phyloP scores from a whole-genome alignment of 2,329 filamentous ascomycete genomes.

The Ophiobolus disseminans region DNA sequence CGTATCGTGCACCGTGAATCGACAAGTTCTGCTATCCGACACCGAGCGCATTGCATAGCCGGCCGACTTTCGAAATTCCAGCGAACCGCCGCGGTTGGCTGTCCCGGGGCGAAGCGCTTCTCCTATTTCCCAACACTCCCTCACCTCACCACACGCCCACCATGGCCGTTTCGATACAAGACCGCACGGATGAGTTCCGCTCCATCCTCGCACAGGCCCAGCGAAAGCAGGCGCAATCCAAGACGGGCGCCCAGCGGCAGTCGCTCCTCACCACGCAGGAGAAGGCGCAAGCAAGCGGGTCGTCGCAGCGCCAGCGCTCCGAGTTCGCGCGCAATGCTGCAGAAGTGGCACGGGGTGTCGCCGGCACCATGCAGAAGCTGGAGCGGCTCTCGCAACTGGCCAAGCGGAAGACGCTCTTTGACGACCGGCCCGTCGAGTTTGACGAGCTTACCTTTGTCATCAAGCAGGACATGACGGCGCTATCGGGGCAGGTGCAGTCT shows the following conservation, averaged over 20 bases:
- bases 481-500: slow-evolving; percentile 85
- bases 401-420: slow-evolving; percentile 95
- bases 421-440: slow-evolving; percentile 95
- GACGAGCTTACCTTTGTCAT: slow-evolving; percentile 97
- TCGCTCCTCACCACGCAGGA: slow-evolving; percentile 79
- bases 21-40: too few species aligned
- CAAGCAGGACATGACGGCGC: slow-evolving; percentile 88
- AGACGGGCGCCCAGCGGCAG: slow-evolving; percentile 78
- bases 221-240: slow-evolving; percentile 76
- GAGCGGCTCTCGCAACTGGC: slow-evolving; percentile 93
- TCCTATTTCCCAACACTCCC: slow-evolving; percentile 3
- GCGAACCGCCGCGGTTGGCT: slow-evolving; percentile 16
- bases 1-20: too few species aligned
- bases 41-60: not conserved
- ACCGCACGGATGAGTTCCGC: slow-evolving; percentile 94
- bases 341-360: slow-evolving; percentile 90
- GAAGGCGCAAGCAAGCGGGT: slow-evolving; percentile 63
- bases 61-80: not conserved
- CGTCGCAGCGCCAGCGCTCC: slow-evolving; percentile 64
- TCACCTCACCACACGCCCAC: slow-evolving; percentile 29
- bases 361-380: slow-evolving; percentile 90
- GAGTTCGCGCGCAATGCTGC: slow-evolving; percentile 93
- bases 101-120: slow-evolving; percentile 11
- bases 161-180: slow-evolving; percentile 81
- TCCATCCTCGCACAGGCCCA: slow-evolving; percentile 88